These are phyloP conservation scores for Obelidium mucronatum DNA, from an alignment of 192 early-diverging fungal genomes.

Conservation along the genomic window DNA sequence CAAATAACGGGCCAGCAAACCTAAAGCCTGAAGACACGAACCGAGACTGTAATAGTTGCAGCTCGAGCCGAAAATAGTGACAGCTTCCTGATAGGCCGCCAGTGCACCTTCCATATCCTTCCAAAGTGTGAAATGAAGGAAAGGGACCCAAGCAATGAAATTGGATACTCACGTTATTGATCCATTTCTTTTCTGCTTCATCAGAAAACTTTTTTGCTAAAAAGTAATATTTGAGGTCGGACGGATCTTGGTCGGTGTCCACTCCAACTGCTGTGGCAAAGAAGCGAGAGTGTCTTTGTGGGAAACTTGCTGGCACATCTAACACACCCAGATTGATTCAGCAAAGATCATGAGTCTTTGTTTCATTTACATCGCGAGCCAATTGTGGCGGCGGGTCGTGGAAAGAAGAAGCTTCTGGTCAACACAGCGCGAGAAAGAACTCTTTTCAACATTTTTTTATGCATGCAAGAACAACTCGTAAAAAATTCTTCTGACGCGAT, in stretches of 20 bases:
- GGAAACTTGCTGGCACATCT: no score
- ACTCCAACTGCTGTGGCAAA: not conserved
- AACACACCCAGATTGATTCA: no score
- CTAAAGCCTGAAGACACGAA: conserved; percentile 41
- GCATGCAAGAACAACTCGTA: no score
- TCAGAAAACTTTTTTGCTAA: not conserved
- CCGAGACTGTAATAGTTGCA: conserved; percentile 57
- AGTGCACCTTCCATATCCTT: conserved; percentile 44
- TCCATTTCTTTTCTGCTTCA: not conserved
- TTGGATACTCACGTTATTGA: not conserved
- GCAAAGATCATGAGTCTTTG: no score
- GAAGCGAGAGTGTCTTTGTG: no score
- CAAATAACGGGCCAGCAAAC: conserved; percentile 33
- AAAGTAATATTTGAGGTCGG: not conserved
- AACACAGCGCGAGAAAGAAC: no score
- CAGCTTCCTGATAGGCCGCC: conserved; percentile 42
- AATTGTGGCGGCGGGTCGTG: no score
- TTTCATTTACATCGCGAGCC: no score
- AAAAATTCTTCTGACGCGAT: no score
- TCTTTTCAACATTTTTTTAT: no score
- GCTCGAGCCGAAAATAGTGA: conserved; percentile 13
- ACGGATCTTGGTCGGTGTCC: not conserved
- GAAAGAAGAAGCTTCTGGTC: no score
- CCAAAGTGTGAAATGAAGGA: not conserved
- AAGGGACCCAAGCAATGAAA: no score